Conservation (phyloP, 352 stramenopile genomes). For the Blastocystis sp. region DNA sequence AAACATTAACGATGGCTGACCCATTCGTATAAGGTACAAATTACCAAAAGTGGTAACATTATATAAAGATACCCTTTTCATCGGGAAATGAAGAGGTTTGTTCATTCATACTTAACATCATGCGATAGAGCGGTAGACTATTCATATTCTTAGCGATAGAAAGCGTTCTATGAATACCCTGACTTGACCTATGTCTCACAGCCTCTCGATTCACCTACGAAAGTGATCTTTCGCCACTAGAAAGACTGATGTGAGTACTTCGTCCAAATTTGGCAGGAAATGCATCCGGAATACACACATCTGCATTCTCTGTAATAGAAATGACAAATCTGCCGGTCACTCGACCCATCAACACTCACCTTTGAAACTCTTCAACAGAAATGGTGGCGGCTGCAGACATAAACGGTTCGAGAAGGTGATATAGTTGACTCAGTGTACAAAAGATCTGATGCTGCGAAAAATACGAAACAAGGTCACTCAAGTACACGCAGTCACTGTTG, state of each 20-base stretch:
- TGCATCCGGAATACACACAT: background rate
- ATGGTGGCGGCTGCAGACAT: background rate
- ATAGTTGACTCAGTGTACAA: background rate
- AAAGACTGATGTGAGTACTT: background rate
- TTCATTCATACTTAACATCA: conserved; percentile 18
- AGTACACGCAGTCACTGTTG: background rate
- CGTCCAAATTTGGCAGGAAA: background rate
- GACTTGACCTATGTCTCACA: background rate
- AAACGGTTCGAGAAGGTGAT: background rate
- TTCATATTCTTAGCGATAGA: conserved; percentile 12
- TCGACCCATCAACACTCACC: background rate
- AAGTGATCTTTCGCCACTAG: background rate
- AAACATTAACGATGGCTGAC: background rate
- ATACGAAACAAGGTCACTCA: background rate
- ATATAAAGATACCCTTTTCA: background rate
- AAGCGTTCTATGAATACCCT: background rate
- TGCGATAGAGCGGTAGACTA: background rate
- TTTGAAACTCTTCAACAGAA: background rate
- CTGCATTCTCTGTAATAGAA: background rate
- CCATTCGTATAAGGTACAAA: conserved; percentile 35
- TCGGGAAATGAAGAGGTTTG: background rate
- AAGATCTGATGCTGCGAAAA: background rate
- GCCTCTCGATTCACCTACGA: background rate
- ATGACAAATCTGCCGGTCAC: background rate
- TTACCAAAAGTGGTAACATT: background rate